These are phyloP conservation scores for Aspergillus niger DNA, from an alignment of 2,329 filamentous ascomycete species.

Conservation along the genomic window DNA sequence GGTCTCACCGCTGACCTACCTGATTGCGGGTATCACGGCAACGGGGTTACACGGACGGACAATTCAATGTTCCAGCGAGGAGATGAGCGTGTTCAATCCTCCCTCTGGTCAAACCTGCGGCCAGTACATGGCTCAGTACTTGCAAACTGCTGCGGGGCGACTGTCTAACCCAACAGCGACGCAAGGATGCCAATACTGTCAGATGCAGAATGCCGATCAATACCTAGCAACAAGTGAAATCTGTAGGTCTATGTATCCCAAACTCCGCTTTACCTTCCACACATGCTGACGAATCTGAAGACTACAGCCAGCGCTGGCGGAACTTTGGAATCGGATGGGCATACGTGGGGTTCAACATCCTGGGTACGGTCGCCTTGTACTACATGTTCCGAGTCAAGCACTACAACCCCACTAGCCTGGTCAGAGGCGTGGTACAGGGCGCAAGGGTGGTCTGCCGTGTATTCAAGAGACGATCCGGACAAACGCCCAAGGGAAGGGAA, in stretches of 20 bases:
- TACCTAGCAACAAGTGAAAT: conserved; percentile 51
- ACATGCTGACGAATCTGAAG: conserved; percentile 4
- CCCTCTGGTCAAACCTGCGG: conserved; percentile 59
- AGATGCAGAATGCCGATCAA: conserved; percentile 41
- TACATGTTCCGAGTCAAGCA: conserved; percentile 49
- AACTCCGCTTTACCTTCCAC: background rate
- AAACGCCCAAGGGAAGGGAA: conserved; percentile 32
- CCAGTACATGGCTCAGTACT: conserved; percentile 59
- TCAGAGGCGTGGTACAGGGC: conserved; percentile 25
- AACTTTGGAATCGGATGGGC: conserved; percentile 67
- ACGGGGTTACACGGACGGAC: conserved; percentile 67
- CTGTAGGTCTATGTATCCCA: conserved; percentile 22
- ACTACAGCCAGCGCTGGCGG: conserved; percentile 65
- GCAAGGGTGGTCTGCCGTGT: conserved; percentile 31
- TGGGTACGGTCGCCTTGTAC: conserved; percentile 58
- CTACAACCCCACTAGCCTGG: conserved; percentile 40
- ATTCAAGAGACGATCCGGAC: conserved; percentile 34
- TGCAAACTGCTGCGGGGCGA: conserved; percentile 54
- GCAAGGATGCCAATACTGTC: conserved; percentile 54
- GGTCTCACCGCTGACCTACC: conserved; percentile 78
- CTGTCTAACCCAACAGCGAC: conserved; percentile 55
- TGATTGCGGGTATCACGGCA: conserved; percentile 71
- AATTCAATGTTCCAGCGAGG: conserved; percentile 69
- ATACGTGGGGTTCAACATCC: conserved; percentile 62
- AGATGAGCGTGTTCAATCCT: conserved; percentile 69